Evolutionary conservation across 345 rosid species (phyloP), one percentile per base, ranked within the genome.

Genomic region (Citrus unshiu): DNA sequence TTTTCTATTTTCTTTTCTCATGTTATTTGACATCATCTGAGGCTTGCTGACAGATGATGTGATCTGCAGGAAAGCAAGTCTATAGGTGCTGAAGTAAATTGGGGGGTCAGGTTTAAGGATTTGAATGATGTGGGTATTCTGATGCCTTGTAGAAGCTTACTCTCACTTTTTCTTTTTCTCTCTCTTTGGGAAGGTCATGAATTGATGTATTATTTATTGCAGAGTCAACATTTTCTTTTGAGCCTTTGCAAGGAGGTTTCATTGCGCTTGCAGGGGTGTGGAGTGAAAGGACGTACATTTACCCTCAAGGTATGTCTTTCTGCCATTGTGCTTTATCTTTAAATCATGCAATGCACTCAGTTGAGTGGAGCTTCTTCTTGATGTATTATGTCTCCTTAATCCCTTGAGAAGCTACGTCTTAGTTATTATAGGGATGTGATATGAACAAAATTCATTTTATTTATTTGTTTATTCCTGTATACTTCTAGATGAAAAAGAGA

Each of bases 51-150:
- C 54, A 35, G 75, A 68, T 76, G 84, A 76, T 74, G 56, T 68
- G 76, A 72, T 85, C 66, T 87, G 82, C 89, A 95, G 98, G 98
- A 92, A 86, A 88, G 89, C 82, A 95, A 95, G 89, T 92, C 97
- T 72, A 82, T 95, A 81, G 98, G 97, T 16, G 99, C 98, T 76
- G 98, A 95, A 84, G 98, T 93, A 70, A 95, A 93, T 72, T 95
- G 97, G 99, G 99, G 99, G 39, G 96, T 95, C 76, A 86, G 98
- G 83, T 95, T 93, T 79, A 92, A 81, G 83, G 88, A 90, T 84
- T 87, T 80, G 78, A 89, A 92, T 81, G 91, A 95, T 84, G 98
- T 95, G 4, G 70, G 95, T 87, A 76, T 78, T 81, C 73, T 83
- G 66, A n/a, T 79, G 64, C 75, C 73, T 70, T 75, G 30, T 75